These are phyloP conservation scores for Microascus cirrosus DNA, from an alignment of 2,329 filamentous ascomycete species.

Conservation along the genomic window DNA sequence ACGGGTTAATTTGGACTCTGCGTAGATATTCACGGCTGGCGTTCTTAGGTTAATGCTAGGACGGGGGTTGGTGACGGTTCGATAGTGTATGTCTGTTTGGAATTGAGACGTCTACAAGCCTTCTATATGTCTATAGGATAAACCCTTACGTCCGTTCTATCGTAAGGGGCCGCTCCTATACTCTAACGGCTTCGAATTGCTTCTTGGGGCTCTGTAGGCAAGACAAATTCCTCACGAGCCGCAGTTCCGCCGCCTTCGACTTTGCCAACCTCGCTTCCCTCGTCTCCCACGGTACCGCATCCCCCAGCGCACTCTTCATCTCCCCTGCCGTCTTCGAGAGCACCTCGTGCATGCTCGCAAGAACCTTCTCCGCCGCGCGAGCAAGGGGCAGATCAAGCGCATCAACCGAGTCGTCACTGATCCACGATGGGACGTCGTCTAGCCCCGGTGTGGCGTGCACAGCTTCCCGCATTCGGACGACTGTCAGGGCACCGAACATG, in stretches of 20 bases:
- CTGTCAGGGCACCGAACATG: conserved; percentile 91
- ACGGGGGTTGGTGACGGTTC: not conserved
- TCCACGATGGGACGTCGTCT: conserved; percentile 52
- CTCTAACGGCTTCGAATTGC: conserved; percentile 45
- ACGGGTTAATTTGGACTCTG: conserved; percentile 41
- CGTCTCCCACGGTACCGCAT: conserved; percentile 25
- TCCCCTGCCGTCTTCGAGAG: conserved; percentile 57
- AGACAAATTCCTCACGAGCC: conserved; percentile 63
- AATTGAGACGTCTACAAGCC: not conserved
- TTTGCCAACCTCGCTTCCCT: conserved; percentile 54
- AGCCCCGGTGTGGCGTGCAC: conserved; percentile 38
- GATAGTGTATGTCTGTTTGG: not conserved
- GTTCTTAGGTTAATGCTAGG: not conserved
- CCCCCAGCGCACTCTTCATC: conserved; percentile 36
- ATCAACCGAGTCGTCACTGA: conserved; percentile 59
- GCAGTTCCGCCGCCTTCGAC: conserved; percentile 82
- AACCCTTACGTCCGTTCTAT: not conserved
- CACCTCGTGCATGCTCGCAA: conserved; percentile 87
- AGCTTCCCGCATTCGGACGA: conserved; percentile 79
- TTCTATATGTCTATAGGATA: not conserved
- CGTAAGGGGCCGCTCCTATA: not conserved
- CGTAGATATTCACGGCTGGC: not conserved
- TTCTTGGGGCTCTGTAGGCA: conserved; percentile 56
- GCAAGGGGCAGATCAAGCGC: conserved; percentile 70
- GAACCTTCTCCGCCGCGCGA: conserved; percentile 70